Evolutionary conservation across 768 basidiomycete genomes (phyloP).

Genomic region (Auriculariales sp.): DNA sequence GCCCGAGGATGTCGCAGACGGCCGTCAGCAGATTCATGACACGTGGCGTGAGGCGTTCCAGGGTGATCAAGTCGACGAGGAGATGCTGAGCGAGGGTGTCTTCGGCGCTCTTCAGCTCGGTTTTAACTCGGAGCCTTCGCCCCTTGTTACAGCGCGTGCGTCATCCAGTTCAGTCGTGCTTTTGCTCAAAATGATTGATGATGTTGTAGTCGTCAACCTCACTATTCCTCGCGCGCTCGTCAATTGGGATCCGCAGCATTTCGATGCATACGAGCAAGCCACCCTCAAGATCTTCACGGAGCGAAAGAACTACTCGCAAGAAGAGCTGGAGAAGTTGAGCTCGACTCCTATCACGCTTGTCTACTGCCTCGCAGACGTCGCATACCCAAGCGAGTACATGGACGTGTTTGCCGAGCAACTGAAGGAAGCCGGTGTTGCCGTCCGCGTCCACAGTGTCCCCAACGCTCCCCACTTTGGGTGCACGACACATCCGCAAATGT

Average conservation of each 20-base stretch:
- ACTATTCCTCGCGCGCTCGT: background rate
- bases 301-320: background rate
- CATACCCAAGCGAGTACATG: background rate
- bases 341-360: background rate
- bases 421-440: background rate
- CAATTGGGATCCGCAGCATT: background rate
- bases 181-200: background rate
- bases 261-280: background rate
- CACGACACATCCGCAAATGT: background rate
- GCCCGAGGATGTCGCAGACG: background rate
- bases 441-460: background rate
- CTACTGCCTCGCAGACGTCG: background rate
- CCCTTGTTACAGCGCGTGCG: background rate
- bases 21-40: background rate
- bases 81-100: background rate
- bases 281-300: constrained; percentile 1
- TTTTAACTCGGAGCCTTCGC: background rate
- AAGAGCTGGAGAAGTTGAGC: background rate
- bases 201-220: no score
- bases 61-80: background rate
- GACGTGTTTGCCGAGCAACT: background rate
- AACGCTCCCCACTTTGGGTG: background rate
- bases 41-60: background rate
- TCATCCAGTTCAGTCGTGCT: background rate
- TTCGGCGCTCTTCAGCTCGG: background rate